Percentiles rank a stretch among this genome's conserved stretches.
Conservation (phyloP, 2,329 filamentous ascomycete genomes). For the Nigrograna mackinnonii region DNA sequence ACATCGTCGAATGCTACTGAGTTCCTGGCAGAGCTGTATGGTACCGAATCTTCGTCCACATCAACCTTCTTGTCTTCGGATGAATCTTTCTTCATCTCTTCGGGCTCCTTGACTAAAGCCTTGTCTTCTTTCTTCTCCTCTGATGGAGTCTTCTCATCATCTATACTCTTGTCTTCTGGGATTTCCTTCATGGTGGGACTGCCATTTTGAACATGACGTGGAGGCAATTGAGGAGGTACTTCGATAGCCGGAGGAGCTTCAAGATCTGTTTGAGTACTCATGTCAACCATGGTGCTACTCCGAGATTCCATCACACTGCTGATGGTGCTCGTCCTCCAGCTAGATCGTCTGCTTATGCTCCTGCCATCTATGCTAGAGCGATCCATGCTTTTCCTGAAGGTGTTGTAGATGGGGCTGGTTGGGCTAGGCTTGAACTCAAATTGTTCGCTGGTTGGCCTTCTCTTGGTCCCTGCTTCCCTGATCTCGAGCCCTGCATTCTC, state of each 20-base stretch:
- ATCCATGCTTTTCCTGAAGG: conserved; percentile 70
- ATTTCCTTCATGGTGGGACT: conserved; percentile 37
- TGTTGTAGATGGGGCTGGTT: conserved; percentile 70
- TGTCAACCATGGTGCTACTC: conserved; percentile 71
- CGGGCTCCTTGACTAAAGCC: conserved; percentile 3
- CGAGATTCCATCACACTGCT: conserved; percentile 62
- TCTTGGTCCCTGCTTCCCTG: conserved; percentile 80
- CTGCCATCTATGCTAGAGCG: conserved; percentile 59
- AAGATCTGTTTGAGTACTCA: conserved; percentile 63
- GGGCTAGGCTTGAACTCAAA: conserved; percentile 83
- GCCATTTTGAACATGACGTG: conserved; percentile 19
- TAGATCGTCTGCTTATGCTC: conserved; percentile 61
- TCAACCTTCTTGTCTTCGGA: conserved; percentile 3
- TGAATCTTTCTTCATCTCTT: conserved; percentile 7
- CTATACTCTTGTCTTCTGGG: conserved; percentile 31
- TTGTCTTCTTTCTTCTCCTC: conserved; percentile 9
- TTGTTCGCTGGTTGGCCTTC: conserved; percentile 73
- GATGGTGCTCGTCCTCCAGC: conserved; percentile 71
- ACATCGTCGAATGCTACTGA: conserved; percentile 39
- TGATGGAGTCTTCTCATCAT: conserved; percentile 10
- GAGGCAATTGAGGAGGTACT: conserved; percentile 24
- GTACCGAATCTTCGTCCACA: conserved; percentile 23
- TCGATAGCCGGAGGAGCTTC: conserved; percentile 29
- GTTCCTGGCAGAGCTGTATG: conserved; percentile 27
- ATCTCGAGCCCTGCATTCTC: conserved; percentile 90